Evolutionary conservation across 73 alveolate genomes (phyloP), one percentile per base, ranked within the genome.

Genomic region (Uronychia binucleata): DNA sequence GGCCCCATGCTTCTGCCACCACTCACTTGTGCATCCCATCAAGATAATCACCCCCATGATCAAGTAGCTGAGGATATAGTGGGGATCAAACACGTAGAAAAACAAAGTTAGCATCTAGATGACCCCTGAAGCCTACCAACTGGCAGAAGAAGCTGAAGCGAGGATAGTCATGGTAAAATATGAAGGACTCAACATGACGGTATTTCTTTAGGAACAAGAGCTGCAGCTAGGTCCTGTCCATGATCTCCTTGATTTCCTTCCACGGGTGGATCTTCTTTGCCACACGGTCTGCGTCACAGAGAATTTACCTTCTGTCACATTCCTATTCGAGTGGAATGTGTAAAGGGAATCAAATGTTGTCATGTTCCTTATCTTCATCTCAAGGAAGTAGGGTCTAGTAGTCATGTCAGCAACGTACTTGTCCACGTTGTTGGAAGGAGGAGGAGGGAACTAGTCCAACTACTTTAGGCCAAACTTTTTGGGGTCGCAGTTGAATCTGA

Each of bases 101-200:
- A 34, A 85, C 32, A 74, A 32, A 1, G 57, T 35, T 31, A 85
- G 79, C 11, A 31, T 33, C 90, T 83, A 83, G 28, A 83, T 29
- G 0, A 46, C 26, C 29, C 28, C n/a, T 28, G n/a, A 75, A 34
- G 31, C 59, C 57, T 77, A 85, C 86, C 0, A 35, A 0, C 60
- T 82, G 81, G 80, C 91, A 81, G 30, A 80, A 58, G 27, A 30
- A 13, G 13, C 90, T 81, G 78, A 32, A 88, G 34, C 84, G 26
- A 11, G 94, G 94, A 77, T 88, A 88, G 35, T 88, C 84, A 59
- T 60, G 84, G 75, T 82, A 82, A 57, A 81, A 13, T 0, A 88
- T 78, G 27, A 81, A 79, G 26, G 87, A 30, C 77, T 88, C 90
- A 0, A 83, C 75, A 25, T 75, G 75, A 46, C 76, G 59, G 28